phyloP scores from a whole-genome alignment of 371 early-diverging fungal species.

The Zopfochytrium polystomum region DNA sequence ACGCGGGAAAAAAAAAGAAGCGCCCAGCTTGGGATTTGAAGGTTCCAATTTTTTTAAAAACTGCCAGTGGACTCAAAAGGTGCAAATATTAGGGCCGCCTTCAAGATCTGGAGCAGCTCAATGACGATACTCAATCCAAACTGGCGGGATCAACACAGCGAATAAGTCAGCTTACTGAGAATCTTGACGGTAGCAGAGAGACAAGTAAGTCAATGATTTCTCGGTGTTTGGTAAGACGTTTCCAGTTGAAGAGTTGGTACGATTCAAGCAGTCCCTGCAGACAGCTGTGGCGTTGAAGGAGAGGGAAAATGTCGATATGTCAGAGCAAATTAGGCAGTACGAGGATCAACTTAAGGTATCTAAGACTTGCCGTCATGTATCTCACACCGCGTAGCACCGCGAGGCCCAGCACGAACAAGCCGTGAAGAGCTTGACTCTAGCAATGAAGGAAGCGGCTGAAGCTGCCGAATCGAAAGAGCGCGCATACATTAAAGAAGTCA shows the following conservation, averaged over 20 bases:
- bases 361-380: too few relatives aligned
- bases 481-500: too few relatives aligned
- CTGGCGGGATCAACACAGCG: slow-evolving; percentile 20
- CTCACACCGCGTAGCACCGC: too few relatives aligned
- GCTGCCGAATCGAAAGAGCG: too few relatives aligned
- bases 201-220: slow-evolving; percentile 11
- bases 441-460: too few relatives aligned
- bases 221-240: too few relatives aligned
- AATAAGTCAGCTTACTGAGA: slow-evolving; percentile 18
- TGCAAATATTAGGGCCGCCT: slow-evolving; percentile 50
- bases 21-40: slow-evolving; percentile 62
- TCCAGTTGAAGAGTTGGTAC: not conserved
- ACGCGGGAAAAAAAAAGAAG: slow-evolving; percentile 43
- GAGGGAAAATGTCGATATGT: too few relatives aligned
- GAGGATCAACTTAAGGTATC: too few relatives aligned
- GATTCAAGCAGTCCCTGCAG: not conserved
- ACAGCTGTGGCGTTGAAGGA: too few relatives aligned
- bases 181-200: slow-evolving; percentile 22
- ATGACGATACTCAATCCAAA: slow-evolving; percentile 17
- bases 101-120: slow-evolving; percentile 55
- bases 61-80: not conserved
- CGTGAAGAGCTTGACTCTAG: too few relatives aligned
- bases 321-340: too few relatives aligned
- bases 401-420: too few relatives aligned
- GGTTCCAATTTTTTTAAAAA: slow-evolving; percentile 2